These are phyloP conservation scores for Citrus glauca DNA, from an alignment of 345 rosid species.

Conservation along the genomic window DNA sequence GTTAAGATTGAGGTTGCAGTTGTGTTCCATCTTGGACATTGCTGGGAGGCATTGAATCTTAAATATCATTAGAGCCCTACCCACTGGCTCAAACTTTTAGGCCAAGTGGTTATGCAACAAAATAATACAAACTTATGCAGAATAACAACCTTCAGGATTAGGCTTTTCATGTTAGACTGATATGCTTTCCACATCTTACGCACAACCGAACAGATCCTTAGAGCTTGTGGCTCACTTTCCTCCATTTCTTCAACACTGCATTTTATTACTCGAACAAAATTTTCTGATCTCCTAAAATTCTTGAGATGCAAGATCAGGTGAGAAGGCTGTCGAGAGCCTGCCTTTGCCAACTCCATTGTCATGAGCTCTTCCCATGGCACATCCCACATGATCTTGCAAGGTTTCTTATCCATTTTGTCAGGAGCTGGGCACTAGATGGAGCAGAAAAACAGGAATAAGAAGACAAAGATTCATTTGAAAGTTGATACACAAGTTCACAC, in stretches of 20 bases:
- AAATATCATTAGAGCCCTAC: background rate
- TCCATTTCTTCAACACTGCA: slow-evolving; percentile 64
- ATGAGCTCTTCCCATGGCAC: slow-evolving; percentile 92
- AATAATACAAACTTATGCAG: background rate
- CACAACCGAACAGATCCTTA: slow-evolving; percentile 75
- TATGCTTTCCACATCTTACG: slow-evolving; percentile 81
- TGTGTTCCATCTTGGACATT: background rate
- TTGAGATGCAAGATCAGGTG: slow-evolving; percentile 88
- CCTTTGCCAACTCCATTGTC: slow-evolving; percentile 97
- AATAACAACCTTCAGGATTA: slow-evolving; percentile 56
- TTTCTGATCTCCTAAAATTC: slow-evolving; percentile 76
- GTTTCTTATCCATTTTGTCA: slow-evolving; percentile 84
- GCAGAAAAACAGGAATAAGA: slow-evolving; percentile 17
- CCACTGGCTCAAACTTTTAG: background rate
- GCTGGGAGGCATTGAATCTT: background rate
- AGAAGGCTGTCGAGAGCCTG: slow-evolving; percentile 71
- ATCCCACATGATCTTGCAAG: slow-evolving; percentile 96
- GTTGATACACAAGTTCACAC: background rate
- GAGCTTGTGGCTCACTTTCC: slow-evolving; percentile 71
- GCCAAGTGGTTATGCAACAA: background rate
- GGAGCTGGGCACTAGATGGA: slow-evolving; percentile 55
- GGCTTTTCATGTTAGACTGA: slow-evolving; percentile 58
- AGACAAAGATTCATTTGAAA: background rate
- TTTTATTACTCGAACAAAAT: slow-evolving; percentile 79
- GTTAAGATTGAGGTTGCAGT: background rate